Conservation (phyloP, 129 eudicot species). For the Centrapalus pauciflorus region DNA sequence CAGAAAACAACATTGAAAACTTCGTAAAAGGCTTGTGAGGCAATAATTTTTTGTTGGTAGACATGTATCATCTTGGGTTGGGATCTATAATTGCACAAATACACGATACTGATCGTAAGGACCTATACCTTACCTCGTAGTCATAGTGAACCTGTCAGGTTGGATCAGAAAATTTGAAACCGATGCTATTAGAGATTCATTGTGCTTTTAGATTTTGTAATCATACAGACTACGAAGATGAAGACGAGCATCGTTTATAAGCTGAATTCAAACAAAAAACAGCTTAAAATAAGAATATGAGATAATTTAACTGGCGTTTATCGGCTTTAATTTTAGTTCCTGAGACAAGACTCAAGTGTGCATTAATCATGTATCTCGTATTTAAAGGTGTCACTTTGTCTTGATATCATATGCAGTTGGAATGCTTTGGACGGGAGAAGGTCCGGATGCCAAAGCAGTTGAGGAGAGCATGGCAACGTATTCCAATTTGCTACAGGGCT, state of each 20-base stretch:
- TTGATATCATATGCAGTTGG: constrained; percentile 60
- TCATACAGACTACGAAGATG: not conserved
- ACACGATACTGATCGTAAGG: not conserved
- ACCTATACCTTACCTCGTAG: too few species aligned
- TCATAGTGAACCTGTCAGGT: too few species aligned
- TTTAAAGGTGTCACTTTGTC: not conserved
- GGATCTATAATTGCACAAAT: too few species aligned
- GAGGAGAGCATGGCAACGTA: constrained; percentile 87
- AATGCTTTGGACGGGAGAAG: constrained; percentile 77
- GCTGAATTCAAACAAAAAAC: not conserved
- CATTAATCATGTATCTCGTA: not conserved
- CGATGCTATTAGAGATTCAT: not conserved
- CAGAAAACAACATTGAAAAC: not conserved
- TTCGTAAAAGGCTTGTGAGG: not conserved
- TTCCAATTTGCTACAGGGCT: constrained; percentile 76
- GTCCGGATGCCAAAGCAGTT: constrained; percentile 59
- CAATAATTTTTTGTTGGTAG: not conserved
- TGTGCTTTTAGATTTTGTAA: not conserved
- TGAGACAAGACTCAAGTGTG: not conserved
- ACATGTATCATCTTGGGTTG: not conserved
- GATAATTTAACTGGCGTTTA: too few species aligned
- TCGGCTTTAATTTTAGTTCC: not conserved
- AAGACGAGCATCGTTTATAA: not conserved
- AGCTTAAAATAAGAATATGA: too few species aligned
- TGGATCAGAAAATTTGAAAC: too few species aligned